Base-by-base conservation (phyloP, 345 rosid genomes). In the Eutrema yunnanense region DNA sequence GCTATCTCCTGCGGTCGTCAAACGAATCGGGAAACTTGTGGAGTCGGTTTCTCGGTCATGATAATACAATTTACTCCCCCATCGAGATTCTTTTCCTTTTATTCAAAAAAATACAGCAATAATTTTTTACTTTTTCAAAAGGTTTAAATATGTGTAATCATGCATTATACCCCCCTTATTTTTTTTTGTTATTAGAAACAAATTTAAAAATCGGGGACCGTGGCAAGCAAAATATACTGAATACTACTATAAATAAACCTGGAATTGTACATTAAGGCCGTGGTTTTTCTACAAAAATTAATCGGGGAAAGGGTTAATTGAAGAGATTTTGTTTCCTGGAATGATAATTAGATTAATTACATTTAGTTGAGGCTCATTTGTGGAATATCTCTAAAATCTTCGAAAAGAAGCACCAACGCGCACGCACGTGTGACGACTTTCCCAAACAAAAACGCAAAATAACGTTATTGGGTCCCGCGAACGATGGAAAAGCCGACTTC, bases 41-140 rank as follows among this genome's bases (percentile, higher is more conserved):
- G 86, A 88, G 76, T 88, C 92, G 72, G 96, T 95, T 77, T 85
- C 86, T 73, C 87, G 85, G 87, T 86, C 86, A 69, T 83, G 73
- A 83, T 67, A 55, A 82, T 67, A 64, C 26, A 22, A 22, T 0
- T 22, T 22, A 22, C 40, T 48, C 30, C 29, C 51, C 38, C 14
- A 19, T 44, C 62, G 37, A 57, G 43, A 48, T 68, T 76, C 40
- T 47, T 70, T 54, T 40, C 34, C 33, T 16, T 32, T 58, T n/a
- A 41, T 38, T 22, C 50, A 65, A 9, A 5, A 29, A 49, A 61
- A 66, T 16, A 65, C 64, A 50, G 27, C 14, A 65, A 44, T 71
- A 65, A 51, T 41, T 71, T 62, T 49, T 47, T 48, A 62, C 51
- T 37, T 69, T 69, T 76, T 48, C 38, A 69, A 63, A 69, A 48